Percentiles rank a stretch among this genome's conserved stretches.
Evolutionary conservation across 2,329 filamentous ascomycete species (phyloP).

Genomic region (Apiospora arundinis): DNA sequence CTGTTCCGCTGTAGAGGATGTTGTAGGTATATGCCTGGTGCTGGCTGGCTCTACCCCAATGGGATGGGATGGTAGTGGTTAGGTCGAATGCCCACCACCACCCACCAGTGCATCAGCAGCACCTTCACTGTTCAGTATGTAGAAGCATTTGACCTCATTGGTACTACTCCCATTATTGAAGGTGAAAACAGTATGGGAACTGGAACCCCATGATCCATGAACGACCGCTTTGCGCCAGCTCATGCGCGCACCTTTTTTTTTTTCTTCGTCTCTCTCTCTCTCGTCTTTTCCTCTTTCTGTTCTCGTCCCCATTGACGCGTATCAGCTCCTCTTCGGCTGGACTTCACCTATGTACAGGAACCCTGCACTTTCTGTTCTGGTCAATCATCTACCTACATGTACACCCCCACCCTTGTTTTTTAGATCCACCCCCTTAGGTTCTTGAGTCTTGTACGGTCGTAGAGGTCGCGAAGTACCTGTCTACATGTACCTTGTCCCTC

Average conservation of each 20-base stretch:
- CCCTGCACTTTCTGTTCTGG: slow-evolving; percentile 6
- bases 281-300: neutral
- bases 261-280: neutral
- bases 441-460: neutral
- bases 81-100: neutral
- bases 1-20: neutral
- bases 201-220: neutral
- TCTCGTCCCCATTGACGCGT: slow-evolving; percentile 15
- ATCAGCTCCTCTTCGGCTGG: slow-evolving; percentile 15
- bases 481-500: slow-evolving; percentile 2
- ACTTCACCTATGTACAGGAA: slow-evolving; percentile 15
- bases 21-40: neutral
- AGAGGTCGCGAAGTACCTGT: neutral
- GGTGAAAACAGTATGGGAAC: slow-evolving; percentile 3
- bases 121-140: no score
- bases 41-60: neutral
- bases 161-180: neutral
- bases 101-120: no score
- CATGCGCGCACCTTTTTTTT: neutral
- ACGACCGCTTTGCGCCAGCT: slow-evolving; percentile 10
- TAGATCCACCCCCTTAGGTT: slow-evolving; percentile 16
- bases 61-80: neutral
- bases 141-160: neutral
- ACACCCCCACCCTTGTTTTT: neutral
- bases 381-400: neutral